Evolutionary conservation across 2,329 filamentous ascomycete species (phyloP).

Genomic region (Arthrobotrys iridis): DNA sequence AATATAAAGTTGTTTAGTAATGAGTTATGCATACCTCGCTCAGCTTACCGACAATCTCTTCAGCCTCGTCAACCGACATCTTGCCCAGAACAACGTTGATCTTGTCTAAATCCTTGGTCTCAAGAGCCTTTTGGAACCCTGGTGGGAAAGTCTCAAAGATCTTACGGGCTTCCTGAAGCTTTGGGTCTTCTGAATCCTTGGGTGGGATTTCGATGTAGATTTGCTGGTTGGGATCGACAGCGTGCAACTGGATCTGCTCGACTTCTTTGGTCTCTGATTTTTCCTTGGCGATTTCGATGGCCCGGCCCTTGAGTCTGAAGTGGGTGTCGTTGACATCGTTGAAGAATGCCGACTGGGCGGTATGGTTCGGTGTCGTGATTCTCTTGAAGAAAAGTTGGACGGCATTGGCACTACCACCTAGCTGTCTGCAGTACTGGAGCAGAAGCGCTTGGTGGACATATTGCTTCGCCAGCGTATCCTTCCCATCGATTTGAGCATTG

Average conservation of each 20-base stretch:
- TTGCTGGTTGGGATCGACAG: conserved; percentile 89
- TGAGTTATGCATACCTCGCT: conserved; percentile 69
- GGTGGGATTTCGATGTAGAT: conserved; percentile 88
- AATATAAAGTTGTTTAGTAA: no score
- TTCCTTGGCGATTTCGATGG: conserved; percentile 75
- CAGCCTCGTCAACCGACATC: conserved; percentile 88
- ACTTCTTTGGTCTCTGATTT: conserved; percentile 69
- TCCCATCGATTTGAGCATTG: conserved; percentile 80
- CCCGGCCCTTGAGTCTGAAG: conserved; percentile 78
- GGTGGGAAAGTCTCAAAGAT: conserved; percentile 87
- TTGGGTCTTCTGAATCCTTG: conserved; percentile 72
- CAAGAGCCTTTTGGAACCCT: conserved; percentile 81
- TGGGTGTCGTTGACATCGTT: conserved; percentile 94
- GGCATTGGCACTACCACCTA: conserved; percentile 78
- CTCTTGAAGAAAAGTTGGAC: conserved; percentile 93
- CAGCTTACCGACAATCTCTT: conserved; percentile 82
- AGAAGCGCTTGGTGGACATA: conserved; percentile 93
- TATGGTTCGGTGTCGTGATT: conserved; percentile 86
- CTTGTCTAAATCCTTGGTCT: conserved; percentile 87
- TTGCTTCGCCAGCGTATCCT: conserved; percentile 79
- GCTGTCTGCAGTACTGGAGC: conserved; percentile 90
- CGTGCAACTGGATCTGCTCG: conserved; percentile 97
- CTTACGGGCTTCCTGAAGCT: conserved; percentile 71
- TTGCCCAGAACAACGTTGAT: conserved; percentile 87
- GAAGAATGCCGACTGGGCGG: conserved; percentile 88